Percentiles rank a stretch among this genome's conserved stretches.
Evolutionary conservation across 805 yeast genomes (phyloP).

Genomic region (Saccharomycopsis sp.): DNA sequence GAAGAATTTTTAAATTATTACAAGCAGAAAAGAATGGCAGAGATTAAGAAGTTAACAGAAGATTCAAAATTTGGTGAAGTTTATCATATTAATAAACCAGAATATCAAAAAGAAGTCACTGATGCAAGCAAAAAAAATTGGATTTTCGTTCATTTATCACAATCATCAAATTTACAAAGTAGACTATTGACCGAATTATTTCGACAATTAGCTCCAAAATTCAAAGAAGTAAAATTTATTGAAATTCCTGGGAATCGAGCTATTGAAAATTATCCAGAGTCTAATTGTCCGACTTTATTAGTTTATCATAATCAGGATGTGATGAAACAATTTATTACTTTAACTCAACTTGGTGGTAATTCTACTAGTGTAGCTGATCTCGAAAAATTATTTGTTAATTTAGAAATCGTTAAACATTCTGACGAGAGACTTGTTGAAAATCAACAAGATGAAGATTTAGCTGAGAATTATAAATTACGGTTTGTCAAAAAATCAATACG

Average conservation of each 20-base stretch:
- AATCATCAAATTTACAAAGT: slow-evolving; percentile 64
- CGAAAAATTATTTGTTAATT: slow-evolving; percentile 61
- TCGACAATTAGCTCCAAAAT: slow-evolving; percentile 52
- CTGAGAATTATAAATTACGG: slow-evolving; percentile 45
- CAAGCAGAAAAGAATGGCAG: slow-evolving; percentile 70
- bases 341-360: slow-evolving; percentile 79
- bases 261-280: slow-evolving; percentile 84
- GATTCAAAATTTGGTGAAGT: slow-evolving; percentile 66
- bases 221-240: slow-evolving; percentile 78
- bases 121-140: slow-evolving; percentile 53
- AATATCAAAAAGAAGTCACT: slow-evolving; percentile 80
- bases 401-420: slow-evolving; percentile 55
- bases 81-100: slow-evolving; percentile 75
- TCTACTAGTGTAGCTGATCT: slow-evolving; percentile 62
- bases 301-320: slow-evolving; percentile 77
- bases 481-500: slow-evolving; percentile 54
- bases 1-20: slow-evolving; percentile 81
- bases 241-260: slow-evolving; percentile 91
- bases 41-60: slow-evolving; percentile 53
- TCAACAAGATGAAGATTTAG: slow-evolving; percentile 50
- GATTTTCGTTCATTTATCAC: slow-evolving; percentile 74
- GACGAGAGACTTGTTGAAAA: slow-evolving; percentile 65
- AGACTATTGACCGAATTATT: slow-evolving; percentile 60
- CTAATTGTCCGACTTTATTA: slow-evolving; percentile 84
- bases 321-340: slow-evolving; percentile 71